Base-by-base conservation (phyloP, 2,329 filamentous ascomycete genomes). In the Aspergillus spinulosporus region DNA sequence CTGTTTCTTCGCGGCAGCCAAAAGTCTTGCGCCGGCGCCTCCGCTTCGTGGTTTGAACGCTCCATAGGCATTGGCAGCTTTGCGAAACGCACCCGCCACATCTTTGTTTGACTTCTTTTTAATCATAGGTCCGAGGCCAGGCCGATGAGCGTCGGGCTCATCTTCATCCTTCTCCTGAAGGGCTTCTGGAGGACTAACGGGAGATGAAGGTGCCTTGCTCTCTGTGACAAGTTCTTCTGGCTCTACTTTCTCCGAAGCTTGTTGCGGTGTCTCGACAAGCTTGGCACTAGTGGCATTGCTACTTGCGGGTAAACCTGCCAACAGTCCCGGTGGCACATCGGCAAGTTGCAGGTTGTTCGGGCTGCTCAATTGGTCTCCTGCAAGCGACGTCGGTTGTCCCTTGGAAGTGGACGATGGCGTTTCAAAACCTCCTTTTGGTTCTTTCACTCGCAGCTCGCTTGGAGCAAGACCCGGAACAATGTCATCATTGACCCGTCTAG, bases 81-180 rank as follows among this genome's bases (percentile, higher is more conserved):
- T 95, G 75, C 89, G 89, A 59, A 97, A 84, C 4, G 84, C 82
- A 36, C 84, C 87, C 15, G 89, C 89, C 65, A 94, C 80, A 55
- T 94, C 72, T n/a, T 80, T 82, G 60, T 83, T 86, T 1, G 86
- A 87, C 68, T 90, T 90, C 60, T 88, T 85, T 73, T 90, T 93
- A 66, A 97, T 88, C 92, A 96, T 96, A 1, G 92, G 90, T 0
- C 91, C 91, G 5, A 96, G 81, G 1, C 91, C 92, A 14, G 91
- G 90, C n/a, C 90, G 80, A 62, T 81, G 78, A 31, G 74, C 72
- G 44, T 82, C 80, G 29, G 82, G 82, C 73, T 65, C 76, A 72
- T 74, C 80, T 80, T 70, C 73, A 8, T 74, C 58, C 11, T 65
- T 58, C 12, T 60, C 50, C 12, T 60, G 56, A 12, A 56, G 26